Evolutionary conservation across 306 rosid species (phyloP), one percentile per base, ranked within the genome.

Genomic region (Potentilla sterilis): DNA sequence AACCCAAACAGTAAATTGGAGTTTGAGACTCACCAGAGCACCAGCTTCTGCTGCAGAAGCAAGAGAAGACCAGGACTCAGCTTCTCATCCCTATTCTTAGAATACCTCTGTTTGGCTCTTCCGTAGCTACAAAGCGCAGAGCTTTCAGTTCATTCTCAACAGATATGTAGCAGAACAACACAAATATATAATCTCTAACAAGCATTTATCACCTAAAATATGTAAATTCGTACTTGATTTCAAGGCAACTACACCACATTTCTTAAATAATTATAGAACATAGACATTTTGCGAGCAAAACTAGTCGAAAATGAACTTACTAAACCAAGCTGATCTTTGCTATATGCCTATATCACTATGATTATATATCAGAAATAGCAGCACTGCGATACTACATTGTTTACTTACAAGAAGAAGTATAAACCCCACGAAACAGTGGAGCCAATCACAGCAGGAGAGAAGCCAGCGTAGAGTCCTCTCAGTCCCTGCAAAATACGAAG

Each of bases 41-140:
- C 99, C 99, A 69, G 99, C 99, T 88, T 92, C 99, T 19, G 97
- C 96, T 67, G 99, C 99, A 8, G 98, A 95, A 79, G 87, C 97
- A 78, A 95, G 99, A 92, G 97, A 68, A 82, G 89, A 74, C 87
- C 86, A 35, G 97, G 90, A 78, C 86, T 86, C 82, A 95, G 85
- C 79, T 76, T 86, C 77, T 84, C 96, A 66, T 81, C 89, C 82
- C 93, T 81, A 42, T 79, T 76, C 80, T 84, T 86, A 32, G 93
- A 86, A 85, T 92, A 87, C 85, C 97, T 90, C 77, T 85, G 85
- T 73, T 95, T 95, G 65, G 97, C 97, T 78, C 85, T 88, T 79
- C 91, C 96, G 73, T 95, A 95, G 80, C 97, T 92, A 79, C 89
- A 88, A 40, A 18, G 14, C 41, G 67, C 19, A 43, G 51, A 66